phyloP scores from a whole-genome alignment of 306 rosid genomes.

The Purshia tridentata region DNA sequence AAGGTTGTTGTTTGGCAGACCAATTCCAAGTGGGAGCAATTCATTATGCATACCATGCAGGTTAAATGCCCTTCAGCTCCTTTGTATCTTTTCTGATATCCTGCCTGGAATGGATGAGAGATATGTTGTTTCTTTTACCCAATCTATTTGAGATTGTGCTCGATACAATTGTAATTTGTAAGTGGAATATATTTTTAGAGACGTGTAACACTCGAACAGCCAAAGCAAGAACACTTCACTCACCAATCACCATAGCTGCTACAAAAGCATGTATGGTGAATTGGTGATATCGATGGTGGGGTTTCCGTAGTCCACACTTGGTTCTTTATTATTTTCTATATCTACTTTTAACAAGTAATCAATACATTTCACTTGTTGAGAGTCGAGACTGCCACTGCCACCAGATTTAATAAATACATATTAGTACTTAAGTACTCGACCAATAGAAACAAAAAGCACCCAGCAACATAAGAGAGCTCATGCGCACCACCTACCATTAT shows the following conservation, averaged over 20 bases:
- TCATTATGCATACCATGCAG: too few relatives aligned
- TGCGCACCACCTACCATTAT: too few relatives aligned
- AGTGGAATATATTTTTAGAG: background rate
- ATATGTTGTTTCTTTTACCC: too few relatives aligned
- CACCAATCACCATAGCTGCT: background rate
- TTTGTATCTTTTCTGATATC: background rate
- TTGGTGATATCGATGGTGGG: background rate
- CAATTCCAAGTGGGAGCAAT: background rate
- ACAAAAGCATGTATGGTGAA: background rate
- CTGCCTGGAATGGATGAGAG: background rate
- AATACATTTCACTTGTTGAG: too few relatives aligned
- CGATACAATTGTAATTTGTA: too few relatives aligned
- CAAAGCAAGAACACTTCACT: background rate
- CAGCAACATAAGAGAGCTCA: too few relatives aligned
- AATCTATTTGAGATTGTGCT: too few relatives aligned
- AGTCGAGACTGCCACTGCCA: too few relatives aligned
- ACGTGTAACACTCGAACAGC: background rate
- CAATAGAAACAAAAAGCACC: too few relatives aligned
- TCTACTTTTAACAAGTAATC: background rate
- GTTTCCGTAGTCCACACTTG: background rate
- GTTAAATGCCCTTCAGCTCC: conserved; percentile 1
- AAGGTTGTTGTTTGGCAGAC: background rate
- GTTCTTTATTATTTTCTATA: background rate
- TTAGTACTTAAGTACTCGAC: too few relatives aligned
- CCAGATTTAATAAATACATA: too few relatives aligned